Conservation (phyloP, 2,329 filamentous ascomycete species). For the Arthrobotrys entomopaga region DNA sequence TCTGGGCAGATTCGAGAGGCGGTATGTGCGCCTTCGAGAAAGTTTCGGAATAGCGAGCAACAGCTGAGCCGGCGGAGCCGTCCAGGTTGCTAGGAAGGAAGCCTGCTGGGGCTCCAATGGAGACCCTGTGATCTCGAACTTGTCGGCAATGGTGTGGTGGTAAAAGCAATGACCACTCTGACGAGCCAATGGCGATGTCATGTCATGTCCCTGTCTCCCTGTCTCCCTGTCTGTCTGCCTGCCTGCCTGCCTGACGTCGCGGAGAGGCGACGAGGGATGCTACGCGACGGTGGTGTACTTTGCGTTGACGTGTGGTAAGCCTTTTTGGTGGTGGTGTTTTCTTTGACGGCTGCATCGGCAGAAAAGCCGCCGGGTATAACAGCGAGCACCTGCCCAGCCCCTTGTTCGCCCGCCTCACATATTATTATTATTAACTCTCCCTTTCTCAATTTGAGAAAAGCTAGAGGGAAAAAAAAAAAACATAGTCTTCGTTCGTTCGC, state of each 20-base stretch:
- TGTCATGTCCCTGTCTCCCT: neutral
- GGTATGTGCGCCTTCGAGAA: slow-evolving; percentile 51
- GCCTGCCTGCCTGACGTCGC: neutral
- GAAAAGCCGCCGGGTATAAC: slow-evolving; percentile 55
- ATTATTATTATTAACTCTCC: slow-evolving; percentile 33
- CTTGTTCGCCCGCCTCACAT: slow-evolving; percentile 34
- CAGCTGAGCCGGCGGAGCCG: slow-evolving; percentile 51
- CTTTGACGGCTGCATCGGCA: slow-evolving; percentile 52
- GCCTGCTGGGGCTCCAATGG: slow-evolving; percentile 12
- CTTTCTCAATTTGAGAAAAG: slow-evolving; percentile 26
- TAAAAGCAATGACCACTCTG: slow-evolving; percentile 10
- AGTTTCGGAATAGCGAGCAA: slow-evolving; percentile 40
- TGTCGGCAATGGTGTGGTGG: slow-evolving; percentile 49
- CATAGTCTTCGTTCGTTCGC: too few species aligned
- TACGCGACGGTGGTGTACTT: slow-evolving; percentile 29
- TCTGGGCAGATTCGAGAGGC: neutral
- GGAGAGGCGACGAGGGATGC: slow-evolving; percentile 1
- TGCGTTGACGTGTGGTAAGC: slow-evolving; percentile 46
- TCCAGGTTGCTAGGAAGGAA: slow-evolving; percentile 40
- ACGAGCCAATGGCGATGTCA: neutral
- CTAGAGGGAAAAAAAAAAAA: too few species aligned
- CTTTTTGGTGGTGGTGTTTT: slow-evolving; percentile 8
- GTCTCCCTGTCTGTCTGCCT: slow-evolving; percentile 6
- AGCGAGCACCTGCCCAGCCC: slow-evolving; percentile 8
- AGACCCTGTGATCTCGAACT: slow-evolving; percentile 43